Evolutionary conservation across 495 filamentous ascomycete species (phyloP).

Genomic region (Trichoderma asperelloides): DNA sequence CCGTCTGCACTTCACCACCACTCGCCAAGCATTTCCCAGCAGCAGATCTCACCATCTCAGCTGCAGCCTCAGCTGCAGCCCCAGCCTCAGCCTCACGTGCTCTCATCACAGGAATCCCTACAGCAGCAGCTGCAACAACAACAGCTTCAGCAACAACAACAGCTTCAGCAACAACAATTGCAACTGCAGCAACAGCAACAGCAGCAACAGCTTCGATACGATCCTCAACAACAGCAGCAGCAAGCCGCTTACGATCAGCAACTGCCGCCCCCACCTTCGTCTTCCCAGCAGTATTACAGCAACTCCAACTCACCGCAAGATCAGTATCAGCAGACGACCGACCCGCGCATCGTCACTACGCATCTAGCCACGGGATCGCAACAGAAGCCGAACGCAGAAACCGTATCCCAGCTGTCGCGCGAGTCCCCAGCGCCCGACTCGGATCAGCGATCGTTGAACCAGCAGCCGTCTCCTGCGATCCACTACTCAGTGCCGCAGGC

Average conservation of each 20-base stretch:
- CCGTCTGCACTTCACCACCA: constrained; percentile 21
- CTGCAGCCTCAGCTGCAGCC: constrained; percentile 22
- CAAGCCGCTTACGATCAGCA: constrained; percentile 10
- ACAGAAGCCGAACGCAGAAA: constrained; percentile 37
- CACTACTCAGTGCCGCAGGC: constrained; percentile 24
- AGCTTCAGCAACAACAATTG: constrained; percentile 19
- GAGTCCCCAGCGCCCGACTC: constrained; percentile 44
- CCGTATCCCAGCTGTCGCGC: constrained; percentile 53
- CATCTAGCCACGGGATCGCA: constrained; percentile 9
- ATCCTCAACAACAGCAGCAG: constrained; percentile 10
- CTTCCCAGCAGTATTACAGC: constrained; percentile 8
- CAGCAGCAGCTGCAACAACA: constrained; percentile 20
- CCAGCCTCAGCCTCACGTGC: constrained; percentile 19
- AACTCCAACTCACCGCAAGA: constrained; percentile 13
- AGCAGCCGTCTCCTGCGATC: constrained; percentile 30
- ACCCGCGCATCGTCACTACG: constrained; percentile 15
- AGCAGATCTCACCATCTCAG: constrained; percentile 15
- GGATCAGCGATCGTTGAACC: constrained; percentile 31
- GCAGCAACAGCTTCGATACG: constrained; percentile 18
- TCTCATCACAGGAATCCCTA: constrained; percentile 15
- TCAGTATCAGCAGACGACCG: constrained; percentile 12
- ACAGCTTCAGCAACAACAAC: constrained; percentile 20
- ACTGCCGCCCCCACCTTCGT: constrained; percentile 12
- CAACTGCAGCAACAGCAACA: constrained; percentile 15
- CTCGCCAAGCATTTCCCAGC: constrained; percentile 18